phyloP scores from a whole-genome alignment of 2,329 filamentous ascomycete genomes.

The Aspergillus novofumigatus region DNA sequence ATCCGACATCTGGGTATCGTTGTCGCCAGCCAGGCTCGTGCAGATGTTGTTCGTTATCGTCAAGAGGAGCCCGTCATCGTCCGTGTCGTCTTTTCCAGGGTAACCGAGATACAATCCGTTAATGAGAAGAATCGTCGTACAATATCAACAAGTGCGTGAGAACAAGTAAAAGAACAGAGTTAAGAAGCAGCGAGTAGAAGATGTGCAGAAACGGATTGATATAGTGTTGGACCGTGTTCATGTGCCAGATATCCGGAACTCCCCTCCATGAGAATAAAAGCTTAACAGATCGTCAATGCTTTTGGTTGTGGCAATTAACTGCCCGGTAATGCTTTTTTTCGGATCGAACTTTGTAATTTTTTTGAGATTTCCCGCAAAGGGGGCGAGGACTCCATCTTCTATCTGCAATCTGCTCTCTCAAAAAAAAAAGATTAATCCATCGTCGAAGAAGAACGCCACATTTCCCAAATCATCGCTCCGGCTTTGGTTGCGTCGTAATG shows the following conservation, averaged over 20 bases:
- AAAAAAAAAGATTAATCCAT: constrained; percentile 27
- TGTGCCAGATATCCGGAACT: constrained; percentile 82
- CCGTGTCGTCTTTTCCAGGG: not conserved
- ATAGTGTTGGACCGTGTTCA: constrained; percentile 46
- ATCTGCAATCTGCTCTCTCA: constrained; percentile 22
- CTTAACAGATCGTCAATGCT: constrained; percentile 30
- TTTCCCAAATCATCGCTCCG: constrained; percentile 31
- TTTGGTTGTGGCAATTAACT: constrained; percentile 49
- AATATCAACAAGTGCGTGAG: constrained; percentile 23
- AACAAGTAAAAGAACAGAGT: constrained; percentile 31
- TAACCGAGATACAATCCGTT: not conserved
- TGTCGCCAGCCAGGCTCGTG: not conserved
- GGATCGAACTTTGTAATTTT: constrained; percentile 47
- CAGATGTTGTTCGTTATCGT: not conserved
- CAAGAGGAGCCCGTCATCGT: not conserved
- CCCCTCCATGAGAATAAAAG: constrained; percentile 56
- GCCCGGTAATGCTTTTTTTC: constrained; percentile 45
- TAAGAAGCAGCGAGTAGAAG: constrained; percentile 43
- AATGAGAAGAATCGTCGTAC: not conserved
- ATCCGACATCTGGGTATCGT: not conserved
- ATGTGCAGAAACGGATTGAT: constrained; percentile 21
- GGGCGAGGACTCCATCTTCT: constrained; percentile 37
- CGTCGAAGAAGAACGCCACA: constrained; percentile 32
- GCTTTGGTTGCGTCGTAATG: constrained; percentile 17
- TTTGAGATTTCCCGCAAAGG: constrained; percentile 32